A percentile compares a stretch with the other conserved stretches of the same genome.
Evolutionary conservation across 495 filamentous ascomycete species (phyloP).

Genomic region (Neurospora africana): DNA sequence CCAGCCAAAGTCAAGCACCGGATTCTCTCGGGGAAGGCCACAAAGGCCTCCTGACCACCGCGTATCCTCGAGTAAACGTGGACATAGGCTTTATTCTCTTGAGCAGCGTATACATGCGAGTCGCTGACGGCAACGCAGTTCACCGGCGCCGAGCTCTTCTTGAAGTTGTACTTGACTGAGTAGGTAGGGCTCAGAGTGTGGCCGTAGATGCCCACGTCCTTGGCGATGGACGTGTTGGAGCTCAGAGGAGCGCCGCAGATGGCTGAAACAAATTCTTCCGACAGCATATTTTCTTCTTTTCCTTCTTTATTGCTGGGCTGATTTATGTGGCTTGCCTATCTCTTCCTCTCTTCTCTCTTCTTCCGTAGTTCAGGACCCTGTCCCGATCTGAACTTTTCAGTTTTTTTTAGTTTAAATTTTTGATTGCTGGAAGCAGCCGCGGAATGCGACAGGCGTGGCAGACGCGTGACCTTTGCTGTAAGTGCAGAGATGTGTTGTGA

Average conservation of each 20-base stretch:
- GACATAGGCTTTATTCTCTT: constrained; percentile 80
- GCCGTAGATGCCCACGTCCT: constrained; percentile 75
- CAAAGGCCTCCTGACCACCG: constrained; percentile 73
- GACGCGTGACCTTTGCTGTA: background rate
- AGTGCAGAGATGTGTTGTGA: background rate
- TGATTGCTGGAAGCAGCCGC: constrained; percentile 1
- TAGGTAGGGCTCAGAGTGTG: constrained; percentile 70
- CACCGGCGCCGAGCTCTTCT: constrained; percentile 74
- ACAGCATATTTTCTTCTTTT: constrained; percentile 48
- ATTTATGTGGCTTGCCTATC: background rate
- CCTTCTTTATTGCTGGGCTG: background rate
- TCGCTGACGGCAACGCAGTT: constrained; percentile 73
- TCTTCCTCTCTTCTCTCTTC: background rate
- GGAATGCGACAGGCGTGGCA: background rate
- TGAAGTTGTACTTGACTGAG: constrained; percentile 65
- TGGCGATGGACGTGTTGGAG: constrained; percentile 53
- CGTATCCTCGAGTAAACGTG: constrained; percentile 81
- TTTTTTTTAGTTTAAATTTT: too few species aligned
- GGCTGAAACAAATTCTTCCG: constrained; percentile 71
- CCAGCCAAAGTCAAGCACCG: constrained; percentile 54
- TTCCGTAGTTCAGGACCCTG: background rate
- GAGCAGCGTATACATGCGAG: constrained; percentile 82
- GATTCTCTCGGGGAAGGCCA: constrained; percentile 79
- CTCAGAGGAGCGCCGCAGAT: constrained; percentile 53
- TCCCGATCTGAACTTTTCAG: background rate